Base-by-base conservation (phyloP, 1,139 yeast species). In the Yamadazyma siamensis region DNA sequence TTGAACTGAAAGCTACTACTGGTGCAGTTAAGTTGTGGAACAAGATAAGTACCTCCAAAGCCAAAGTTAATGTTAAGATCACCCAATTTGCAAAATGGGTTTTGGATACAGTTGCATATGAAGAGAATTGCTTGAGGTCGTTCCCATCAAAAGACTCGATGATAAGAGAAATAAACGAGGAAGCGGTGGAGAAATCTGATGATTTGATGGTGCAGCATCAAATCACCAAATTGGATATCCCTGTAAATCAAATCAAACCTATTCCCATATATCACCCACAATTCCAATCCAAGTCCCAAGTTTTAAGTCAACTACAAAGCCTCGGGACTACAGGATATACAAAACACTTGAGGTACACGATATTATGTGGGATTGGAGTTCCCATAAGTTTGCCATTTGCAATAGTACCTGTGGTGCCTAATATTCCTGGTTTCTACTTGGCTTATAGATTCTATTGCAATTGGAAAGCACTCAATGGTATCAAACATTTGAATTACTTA, bases 381-480 rank as follows among this genome's bases (percentile, higher is more conserved):
- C 97, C 97, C 1, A 43, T 89, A 26, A 77, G 94, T 0, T 50
- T 87, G 6, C 98, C 98, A 1, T 56, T 88, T 32, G 88, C 87
- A 0, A 50, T 88, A 27, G 50, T 91, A 0, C 98, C 98, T 0
- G 68, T 89, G n/a, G 54, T 89, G 2, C 98, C 98, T 13, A 91
- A 91, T 46, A 75, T 91, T n/a, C 98, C 98, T 0, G 96, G 96
- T 0, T 82, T 91, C 47, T 91, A 88, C 50, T 57, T 89, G 26
- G 67, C 84, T 5, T 91, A 83, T 55, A 69, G 98, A 41, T 69
- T 84, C 13, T 91, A 87, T 60, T 86, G 96, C 49, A 86, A 89
- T 53, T 67, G 79, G 49, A 85, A 83, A 49, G 96, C 96, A 1
- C 65, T 75, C 36, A 55, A 75, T 32, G 96, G 96, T 0, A 85